phyloP scores from a whole-genome alignment of 345 rosid species.

The Acer saccharum region DNA sequence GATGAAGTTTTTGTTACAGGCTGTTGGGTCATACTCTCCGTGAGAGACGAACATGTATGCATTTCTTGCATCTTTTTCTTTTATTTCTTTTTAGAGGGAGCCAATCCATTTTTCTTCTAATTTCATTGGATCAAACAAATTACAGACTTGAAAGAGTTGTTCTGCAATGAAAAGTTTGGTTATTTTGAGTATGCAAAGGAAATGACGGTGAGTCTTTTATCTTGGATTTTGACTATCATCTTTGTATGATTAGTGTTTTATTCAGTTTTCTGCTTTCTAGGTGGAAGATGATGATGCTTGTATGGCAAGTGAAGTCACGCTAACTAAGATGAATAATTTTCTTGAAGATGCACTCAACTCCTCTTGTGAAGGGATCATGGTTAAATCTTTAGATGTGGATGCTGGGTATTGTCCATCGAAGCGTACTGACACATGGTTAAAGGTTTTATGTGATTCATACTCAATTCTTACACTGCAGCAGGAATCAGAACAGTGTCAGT shows the following conservation, averaged over 20 bases:
- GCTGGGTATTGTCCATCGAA: conserved; percentile 83
- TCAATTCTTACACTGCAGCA: background rate
- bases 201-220: conserved; percentile 53
- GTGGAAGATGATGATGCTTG: conserved; percentile 61
- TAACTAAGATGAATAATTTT: conserved; percentile 51
- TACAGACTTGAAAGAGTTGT: conserved; percentile 66
- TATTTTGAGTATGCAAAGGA: conserved; percentile 69
- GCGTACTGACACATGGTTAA: conserved; percentile 86
- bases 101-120: background rate
- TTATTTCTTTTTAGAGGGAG: conserved; percentile 7
- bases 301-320: conserved; percentile 45
- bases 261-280: conserved; percentile 31
- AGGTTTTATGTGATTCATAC: conserved; percentile 43
- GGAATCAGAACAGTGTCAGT: background rate
- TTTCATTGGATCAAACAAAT: conserved; percentile 13
- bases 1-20: conserved; percentile 42
- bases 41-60: conserved; percentile 62
- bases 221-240: background rate
- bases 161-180: conserved; percentile 61
- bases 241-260: conserved; percentile 17
- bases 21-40: conserved; percentile 66
- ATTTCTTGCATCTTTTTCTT: conserved; percentile 3
- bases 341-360: conserved; percentile 70
- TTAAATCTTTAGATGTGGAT: conserved; percentile 67
- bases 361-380: conserved; percentile 89